Base-by-base conservation (phyloP, 2,329 filamentous ascomycete species). In the Dactylella cylindrospora region DNA sequence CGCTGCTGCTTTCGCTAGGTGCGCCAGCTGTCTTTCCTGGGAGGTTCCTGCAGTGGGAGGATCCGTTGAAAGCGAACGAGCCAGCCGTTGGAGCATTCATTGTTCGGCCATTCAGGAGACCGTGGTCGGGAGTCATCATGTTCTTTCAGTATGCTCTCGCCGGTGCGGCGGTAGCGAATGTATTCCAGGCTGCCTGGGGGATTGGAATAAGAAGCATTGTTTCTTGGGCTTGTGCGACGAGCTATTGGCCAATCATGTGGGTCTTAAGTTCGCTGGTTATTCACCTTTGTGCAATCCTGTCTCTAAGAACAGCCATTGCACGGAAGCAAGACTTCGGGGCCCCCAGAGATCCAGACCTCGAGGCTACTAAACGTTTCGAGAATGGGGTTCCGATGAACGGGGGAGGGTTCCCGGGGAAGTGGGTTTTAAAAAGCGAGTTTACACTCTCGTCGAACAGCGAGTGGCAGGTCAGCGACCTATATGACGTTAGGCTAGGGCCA, bases 401-500 rank as follows among this genome's bases (percentile, higher is more conserved):
- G 13, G 25, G 5, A 12, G 7, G 17, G 5, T 33, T 41, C 20
- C 46, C 46, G 1, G 36, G 23, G 23, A 29, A 15, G 9, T 51
- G 46, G 46, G 25, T 36, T 7, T 17, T 51, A 3, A 25, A 41
- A 8, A 51, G 46, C 36, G 46, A 50, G 15, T 50, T 50, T 12
- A 50, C 45, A 1, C 23, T 50, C 10, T 40, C 45, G 0, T 33
- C 45, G 4, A 40, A 50, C 13, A 50, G 35, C 23, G 45, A 51
- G 13, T 51, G 46, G 46, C 46, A 41, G 22, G 46, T 51, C 10
- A 51, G 46, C 46, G 46, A 51, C 20, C 35, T 51, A 12, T 51
- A 51, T 28, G 29, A 51, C 35, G 29, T 51, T 2, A 20, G 26
- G 3, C 36, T 53, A 6, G 39, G 49, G 2, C 38, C 38, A 22